Evolutionary conservation across 352 stramenopile species (phyloP), one percentile per base, ranked within the genome.

Genomic region (Globisporangium middletonii): DNA sequence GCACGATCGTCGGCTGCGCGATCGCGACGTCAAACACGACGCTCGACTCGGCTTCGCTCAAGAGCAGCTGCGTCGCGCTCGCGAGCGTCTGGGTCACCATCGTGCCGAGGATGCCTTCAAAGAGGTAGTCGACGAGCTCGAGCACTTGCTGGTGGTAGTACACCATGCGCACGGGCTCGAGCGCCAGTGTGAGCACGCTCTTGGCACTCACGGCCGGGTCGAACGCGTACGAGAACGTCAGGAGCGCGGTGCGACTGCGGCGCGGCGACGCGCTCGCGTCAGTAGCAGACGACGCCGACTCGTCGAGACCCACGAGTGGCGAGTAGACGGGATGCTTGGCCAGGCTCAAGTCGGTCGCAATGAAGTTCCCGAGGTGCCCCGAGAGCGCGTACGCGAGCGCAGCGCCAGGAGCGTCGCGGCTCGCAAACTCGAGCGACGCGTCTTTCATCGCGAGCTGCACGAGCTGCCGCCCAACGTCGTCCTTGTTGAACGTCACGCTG

Each of bases 101-200:
- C 2, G 79, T 63, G 27, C 84, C 84, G 38, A 92, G 62, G 37
- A 94, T 77, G 12, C 84, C 84, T 69, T 94, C 82, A 55, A 92
- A 81, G 9, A 94, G 56, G 48, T 92, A 94, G 55, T 94, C 84
- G 11, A 80, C 74, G 11, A 94, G 59, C 57, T 94, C 84, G 42
- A 94, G 60, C 5, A 94, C 63, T 51, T 94, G 84, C n/a, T 94
- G 84, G 37, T 94, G 84, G 48, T 88, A 90, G 55, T 94, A 94
- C 16, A 94, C 83, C 45, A 89, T 71, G 5, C 82, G 80, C 2
- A 92, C 73, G 2, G 82, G 71, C 55, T 81, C 67, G 43, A 94
- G 84, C 2, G 77, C 59, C 38, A 88, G 44, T n/a, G 53, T 51
- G 30, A 94, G 37, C 13, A 63, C 62, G 28, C 71, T 86, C 48